Conservation (phyloP, 768 basidiomycete genomes). For the Dacryopinax spathularia region DNA sequence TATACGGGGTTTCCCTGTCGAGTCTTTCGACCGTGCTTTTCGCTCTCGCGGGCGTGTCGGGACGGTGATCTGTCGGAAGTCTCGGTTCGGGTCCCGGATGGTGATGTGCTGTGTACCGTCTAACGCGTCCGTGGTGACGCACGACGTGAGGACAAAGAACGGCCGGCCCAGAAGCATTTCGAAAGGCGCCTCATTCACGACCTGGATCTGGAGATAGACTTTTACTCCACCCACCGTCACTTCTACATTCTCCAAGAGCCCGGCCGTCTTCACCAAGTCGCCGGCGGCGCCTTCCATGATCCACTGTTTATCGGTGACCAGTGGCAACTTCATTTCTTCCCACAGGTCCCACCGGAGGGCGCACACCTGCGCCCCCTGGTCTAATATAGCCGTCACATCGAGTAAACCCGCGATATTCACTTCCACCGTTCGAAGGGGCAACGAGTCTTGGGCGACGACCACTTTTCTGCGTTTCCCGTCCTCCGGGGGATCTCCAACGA, state of each 20-base stretch:
- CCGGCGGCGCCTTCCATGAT: too few relatives aligned
- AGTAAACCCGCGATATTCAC: background rate
- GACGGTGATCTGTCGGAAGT: background rate
- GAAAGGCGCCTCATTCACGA: conserved; percentile 11
- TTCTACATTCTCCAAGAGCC: too few relatives aligned
- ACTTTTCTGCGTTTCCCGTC: too few relatives aligned
- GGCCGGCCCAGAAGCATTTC: conserved; percentile 9
- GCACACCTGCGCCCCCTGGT: background rate
- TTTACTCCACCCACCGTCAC: conserved; percentile 1
- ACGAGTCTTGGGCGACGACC: background rate
- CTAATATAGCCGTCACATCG: background rate
- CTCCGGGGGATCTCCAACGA: too few relatives aligned
- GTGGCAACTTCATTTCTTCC: too few relatives aligned
- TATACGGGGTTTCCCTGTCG: too few relatives aligned
- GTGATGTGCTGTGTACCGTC: too few relatives aligned
- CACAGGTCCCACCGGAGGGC: background rate
- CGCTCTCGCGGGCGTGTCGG: background rate
- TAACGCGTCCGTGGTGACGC: too few relatives aligned
- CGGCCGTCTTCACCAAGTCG: too few relatives aligned
- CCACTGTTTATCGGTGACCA: too few relatives aligned
- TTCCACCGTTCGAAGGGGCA: background rate
- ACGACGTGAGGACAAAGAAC: too few relatives aligned
- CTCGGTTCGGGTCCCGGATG: background rate
- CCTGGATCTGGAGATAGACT: conserved; percentile 7
- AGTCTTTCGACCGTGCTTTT: conserved; percentile 8